Evolutionary conservation across 495 filamentous ascomycete species (phyloP).

Genomic region (Pyronema omphalodes): DNA sequence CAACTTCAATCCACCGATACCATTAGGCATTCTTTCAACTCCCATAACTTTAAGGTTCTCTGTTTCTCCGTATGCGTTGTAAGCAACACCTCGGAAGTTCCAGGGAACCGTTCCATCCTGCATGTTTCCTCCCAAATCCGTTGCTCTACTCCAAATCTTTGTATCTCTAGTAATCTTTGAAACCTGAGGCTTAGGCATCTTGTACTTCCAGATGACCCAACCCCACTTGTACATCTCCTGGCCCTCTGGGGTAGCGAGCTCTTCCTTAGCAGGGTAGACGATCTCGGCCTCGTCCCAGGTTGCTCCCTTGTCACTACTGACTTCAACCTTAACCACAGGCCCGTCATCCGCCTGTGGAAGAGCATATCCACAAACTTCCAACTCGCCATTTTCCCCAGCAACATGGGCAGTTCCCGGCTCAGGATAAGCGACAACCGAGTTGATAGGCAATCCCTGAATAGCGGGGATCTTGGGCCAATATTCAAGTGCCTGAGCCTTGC

Average conservation of each 20-base stretch:
- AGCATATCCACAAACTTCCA: slow-evolving; percentile 39
- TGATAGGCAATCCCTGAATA: slow-evolving; percentile 33
- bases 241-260: slow-evolving; percentile 4
- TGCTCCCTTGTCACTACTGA: slow-evolving; percentile 32
- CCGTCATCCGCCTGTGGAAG: slow-evolving; percentile 35
- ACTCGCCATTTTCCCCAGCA: slow-evolving; percentile 21
- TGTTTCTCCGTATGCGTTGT: slow-evolving; percentile 41
- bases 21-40: background rate
- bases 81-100: slow-evolving; percentile 43
- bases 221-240: slow-evolving; percentile 18
- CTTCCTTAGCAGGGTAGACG: slow-evolving; percentile 8
- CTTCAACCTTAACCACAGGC: slow-evolving; percentile 35
- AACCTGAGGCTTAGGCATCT: slow-evolving; percentile 2
- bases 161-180: slow-evolving; percentile 21
- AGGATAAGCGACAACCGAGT: slow-evolving; percentile 37
- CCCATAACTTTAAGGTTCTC: slow-evolving; percentile 27
- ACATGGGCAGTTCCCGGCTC: slow-evolving; percentile 26
- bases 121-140: slow-evolving; percentile 33
- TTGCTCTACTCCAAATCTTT: slow-evolving; percentile 34
- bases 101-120: slow-evolving; percentile 33
- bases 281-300: slow-evolving; percentile 35
- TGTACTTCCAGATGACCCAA: slow-evolving; percentile 20
- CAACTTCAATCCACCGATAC: slow-evolving; percentile 1
- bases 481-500: slow-evolving; percentile 30
- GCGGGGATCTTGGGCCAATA: slow-evolving; percentile 31